Evolutionary conservation across 148 eudicot genomes (phyloP).

Genomic region (Camellia granthamiana): DNA sequence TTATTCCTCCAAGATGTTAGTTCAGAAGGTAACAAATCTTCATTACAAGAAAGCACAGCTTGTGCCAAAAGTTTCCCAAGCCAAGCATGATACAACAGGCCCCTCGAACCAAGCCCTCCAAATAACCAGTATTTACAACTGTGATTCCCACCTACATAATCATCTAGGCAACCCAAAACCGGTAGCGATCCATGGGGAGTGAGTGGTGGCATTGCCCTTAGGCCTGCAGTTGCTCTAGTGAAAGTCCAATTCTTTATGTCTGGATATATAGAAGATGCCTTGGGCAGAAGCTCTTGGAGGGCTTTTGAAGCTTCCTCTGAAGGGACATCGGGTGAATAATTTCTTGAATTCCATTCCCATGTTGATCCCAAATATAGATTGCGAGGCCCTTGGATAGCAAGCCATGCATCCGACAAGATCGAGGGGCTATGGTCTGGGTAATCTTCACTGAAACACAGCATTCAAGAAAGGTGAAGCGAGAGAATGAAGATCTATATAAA

Average conservation of each 20-base stretch:
- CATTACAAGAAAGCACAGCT: slow-evolving; percentile 69
- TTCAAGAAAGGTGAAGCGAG: neutral
- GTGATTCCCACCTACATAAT: slow-evolving; percentile 33
- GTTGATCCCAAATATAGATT: slow-evolving; percentile 75
- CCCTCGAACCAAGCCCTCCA: slow-evolving; percentile 91
- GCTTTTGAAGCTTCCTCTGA: slow-evolving; percentile 65
- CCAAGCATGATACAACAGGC: slow-evolving; percentile 85
- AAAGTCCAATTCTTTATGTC: slow-evolving; percentile 56
- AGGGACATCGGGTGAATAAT: slow-evolving; percentile 60
- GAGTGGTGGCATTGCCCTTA: slow-evolving; percentile 94
- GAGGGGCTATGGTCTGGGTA: slow-evolving; percentile 67
- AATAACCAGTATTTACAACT: slow-evolving; percentile 72
- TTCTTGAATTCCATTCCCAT: slow-evolving; percentile 91
- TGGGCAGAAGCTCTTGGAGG: slow-evolving; percentile 74
- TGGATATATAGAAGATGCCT: slow-evolving; percentile 68
- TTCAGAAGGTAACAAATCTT: slow-evolving; percentile 63
- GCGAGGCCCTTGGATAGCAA: slow-evolving; percentile 67
- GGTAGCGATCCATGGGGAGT: slow-evolving; percentile 84
- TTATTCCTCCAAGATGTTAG: slow-evolving; percentile 67
- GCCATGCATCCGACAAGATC: slow-evolving; percentile 95
- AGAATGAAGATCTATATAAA: neutral
- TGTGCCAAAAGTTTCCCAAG: slow-evolving; percentile 75
- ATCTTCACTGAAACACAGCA: slow-evolving; percentile 45
- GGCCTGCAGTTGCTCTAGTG: slow-evolving; percentile 67
- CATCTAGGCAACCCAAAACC: slow-evolving; percentile 68